These are phyloP conservation scores for Neurospora tetraspora DNA, from an alignment of 495 filamentous ascomycete species.

Conservation along the genomic window DNA sequence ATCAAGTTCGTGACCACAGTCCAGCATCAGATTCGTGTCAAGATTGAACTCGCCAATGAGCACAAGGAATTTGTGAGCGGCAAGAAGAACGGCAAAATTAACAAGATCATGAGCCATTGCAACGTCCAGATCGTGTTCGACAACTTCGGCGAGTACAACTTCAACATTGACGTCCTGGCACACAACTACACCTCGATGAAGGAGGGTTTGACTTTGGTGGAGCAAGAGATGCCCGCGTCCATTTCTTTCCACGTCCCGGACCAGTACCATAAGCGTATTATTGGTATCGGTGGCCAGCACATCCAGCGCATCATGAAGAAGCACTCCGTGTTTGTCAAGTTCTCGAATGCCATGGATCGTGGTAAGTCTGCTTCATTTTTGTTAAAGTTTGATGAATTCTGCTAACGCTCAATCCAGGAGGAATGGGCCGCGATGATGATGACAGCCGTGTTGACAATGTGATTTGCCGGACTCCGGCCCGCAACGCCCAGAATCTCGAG, in stretches of 20 bases:
- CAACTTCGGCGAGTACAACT: constrained; percentile 98
- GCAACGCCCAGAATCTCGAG: constrained; percentile 93
- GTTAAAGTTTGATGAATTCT: not conserved
- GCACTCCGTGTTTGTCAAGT: constrained; percentile 99
- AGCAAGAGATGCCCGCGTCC: constrained; percentile 98
- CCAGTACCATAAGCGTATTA: constrained; percentile 99
- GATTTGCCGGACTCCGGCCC: constrained; percentile 92
- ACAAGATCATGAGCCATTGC: constrained; percentile 99
- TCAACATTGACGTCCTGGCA: constrained; percentile 96
- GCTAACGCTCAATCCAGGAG: constrained; percentile 16
- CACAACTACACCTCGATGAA: constrained; percentile 85
- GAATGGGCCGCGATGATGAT: constrained; percentile 88
- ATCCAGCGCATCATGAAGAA: constrained; percentile 99
- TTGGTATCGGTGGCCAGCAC: constrained; percentile 94
- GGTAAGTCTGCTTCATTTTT: constrained; percentile 12
- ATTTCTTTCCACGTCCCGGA: constrained; percentile 99
- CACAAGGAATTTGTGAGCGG: constrained; percentile 99
- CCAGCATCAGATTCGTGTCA: constrained; percentile 87
- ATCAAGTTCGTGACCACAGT: constrained; percentile 80
- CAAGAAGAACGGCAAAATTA: constrained; percentile 99
- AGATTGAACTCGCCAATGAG: constrained; percentile 97
- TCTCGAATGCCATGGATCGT: constrained; percentile 98
- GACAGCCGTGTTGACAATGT: constrained; percentile 99
- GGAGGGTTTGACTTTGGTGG: constrained; percentile 80
- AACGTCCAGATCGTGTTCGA: constrained; percentile 99